Base-by-base conservation (phyloP, 2,329 filamentous ascomycete genomes). In the Colletotrichum sp. region DNA sequence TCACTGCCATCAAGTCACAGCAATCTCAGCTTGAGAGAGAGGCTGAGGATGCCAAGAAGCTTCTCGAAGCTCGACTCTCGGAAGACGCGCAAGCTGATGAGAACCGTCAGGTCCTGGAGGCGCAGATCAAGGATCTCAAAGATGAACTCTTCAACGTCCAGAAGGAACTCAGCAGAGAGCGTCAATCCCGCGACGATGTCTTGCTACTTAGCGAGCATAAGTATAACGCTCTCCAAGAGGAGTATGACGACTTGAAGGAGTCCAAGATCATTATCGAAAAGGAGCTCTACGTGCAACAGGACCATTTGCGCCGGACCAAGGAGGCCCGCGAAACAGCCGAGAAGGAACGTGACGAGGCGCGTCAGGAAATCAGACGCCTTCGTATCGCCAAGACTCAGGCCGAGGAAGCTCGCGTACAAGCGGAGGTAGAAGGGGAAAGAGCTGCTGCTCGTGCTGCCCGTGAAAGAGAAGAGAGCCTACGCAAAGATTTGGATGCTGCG, bases 181-280 rank as follows among this genome's bases (percentile, higher is more conserved):
- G 95, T 5, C 96, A 99, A 84, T 99, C 96, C 18, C 92, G 97
- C 73, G 96, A 98, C 79, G 97, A 99, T 82, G 96, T 98, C 30
- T 93, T 96, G 78, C 92, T 98, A 79, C 93, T 99, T 73, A 93
- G 95, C 6, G 96, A 98, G 79, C 96, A 98, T 86, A 98, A 97
- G 83, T 95, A 94, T 80, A 89, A 94, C 60, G 92, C 94, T 67
- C 88, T 99, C 76, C 94, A 96, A 82, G 93, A 96, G 30, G 96
- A 99, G 79, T 98, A 93, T 80, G 94, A 98, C 66, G 91, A 92
- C 39, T 89, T 99, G 39, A 98, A 98, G 80, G 96, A 98, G 78
- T 94, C 95, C 32, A 99, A 99, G 85, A 98, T 98, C 80, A 98
- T 93, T 63, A 98, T 99, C 78, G 96, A 99, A 85, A 99, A 98